Evolutionary conservation across 179 eudicot genomes (phyloP), one percentile per base, ranked within the genome.

Genomic region (Monotropa hypopitys): DNA sequence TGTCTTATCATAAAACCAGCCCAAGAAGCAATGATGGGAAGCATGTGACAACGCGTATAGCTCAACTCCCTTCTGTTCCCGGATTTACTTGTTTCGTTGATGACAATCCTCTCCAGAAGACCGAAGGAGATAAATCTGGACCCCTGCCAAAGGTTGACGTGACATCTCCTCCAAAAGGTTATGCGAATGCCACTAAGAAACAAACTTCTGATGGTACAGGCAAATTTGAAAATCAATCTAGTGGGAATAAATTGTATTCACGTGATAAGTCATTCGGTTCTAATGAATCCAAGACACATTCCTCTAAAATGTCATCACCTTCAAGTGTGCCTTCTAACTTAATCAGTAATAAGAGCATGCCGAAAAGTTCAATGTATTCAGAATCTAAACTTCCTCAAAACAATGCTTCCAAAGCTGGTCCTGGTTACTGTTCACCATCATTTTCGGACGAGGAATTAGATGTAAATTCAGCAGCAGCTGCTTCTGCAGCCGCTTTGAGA

Each of bases 381-480:
- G 74, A 77, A 56, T 84, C 76, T 54, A 82, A 83, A 73, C 77
- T 67, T 76, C 84, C 82, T 70, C 83, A 83, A 71, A 72, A 74
- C 51, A 79, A 84, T 72, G 77, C 77, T 67, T 70, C 77, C 43
- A 80, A 47, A 80, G 83, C 73, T 74, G 82, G 40, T 75, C 76
- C 56, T 63, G 90, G 78, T 70, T 72, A 81, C 61, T 47, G 53
- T 83, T 85, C 88, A 56, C 88, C 87, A 23, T 79, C 91, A 70
- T 79, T 76, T 53, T 85, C 88, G 59, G 92, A 85, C 71, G 97
- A 90, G 76, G 97, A 91, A 71, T 76, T 88, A 75, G 96, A 90
- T 81, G 84, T 83, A 76, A 90, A 91, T 80, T 93, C 99, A 77
- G 88, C 78, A 66, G 98, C 97, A 80, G 96, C 91, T 66, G 82